Base-by-base conservation (phyloP, 1,139 yeast genomes). In the Wickerhamiella pararugosa region DNA sequence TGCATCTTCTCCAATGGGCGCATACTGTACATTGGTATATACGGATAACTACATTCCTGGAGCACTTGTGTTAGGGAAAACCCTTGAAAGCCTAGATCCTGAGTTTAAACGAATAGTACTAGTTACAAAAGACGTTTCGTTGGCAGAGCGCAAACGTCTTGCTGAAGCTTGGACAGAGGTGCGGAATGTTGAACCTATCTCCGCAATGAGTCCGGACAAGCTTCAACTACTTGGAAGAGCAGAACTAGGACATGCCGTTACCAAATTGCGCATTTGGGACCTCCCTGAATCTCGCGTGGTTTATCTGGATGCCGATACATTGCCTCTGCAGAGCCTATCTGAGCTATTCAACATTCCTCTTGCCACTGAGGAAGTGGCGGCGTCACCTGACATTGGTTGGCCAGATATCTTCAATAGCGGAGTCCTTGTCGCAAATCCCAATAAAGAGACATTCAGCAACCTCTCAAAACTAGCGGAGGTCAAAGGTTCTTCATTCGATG, bases 391-490 rank as follows among this genome's bases (percentile, higher is more conserved):
- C 62, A 69, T 79, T 27, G 96, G 97, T 11, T 90, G 95, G 78
- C 97, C 97, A 1, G 97, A 90, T 60, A 71, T 83, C 53, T 90
- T 90, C 68, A 90, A 90, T 62, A 77, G 93, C 25, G 97, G 97
- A 6, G 76, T 90, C 34, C 70, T 90, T 58, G 67, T 78, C 6
- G 34, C 42, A 27, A 37, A 37, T 7, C 53, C 38, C 49, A 37
- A 42, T 28, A 29, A 31, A 4, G 29, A 10, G 4, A 29, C 38
- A 28, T 39, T 36, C 32, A 29, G 27, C 6, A 27, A 35, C 25
- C 47, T 47, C 25, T 32, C 39, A 6, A 11, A 5, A 6, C 32
- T 10, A 5, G 39, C 40, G 5, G 27, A 39, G 21, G 25, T 8
- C 21, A 5, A 57, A 27, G 57, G 59, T 10, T 64, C 69, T 15